Evolutionary conservation across 352 stramenopile species (phyloP).

Genomic region (Detonula confervacea): DNA sequence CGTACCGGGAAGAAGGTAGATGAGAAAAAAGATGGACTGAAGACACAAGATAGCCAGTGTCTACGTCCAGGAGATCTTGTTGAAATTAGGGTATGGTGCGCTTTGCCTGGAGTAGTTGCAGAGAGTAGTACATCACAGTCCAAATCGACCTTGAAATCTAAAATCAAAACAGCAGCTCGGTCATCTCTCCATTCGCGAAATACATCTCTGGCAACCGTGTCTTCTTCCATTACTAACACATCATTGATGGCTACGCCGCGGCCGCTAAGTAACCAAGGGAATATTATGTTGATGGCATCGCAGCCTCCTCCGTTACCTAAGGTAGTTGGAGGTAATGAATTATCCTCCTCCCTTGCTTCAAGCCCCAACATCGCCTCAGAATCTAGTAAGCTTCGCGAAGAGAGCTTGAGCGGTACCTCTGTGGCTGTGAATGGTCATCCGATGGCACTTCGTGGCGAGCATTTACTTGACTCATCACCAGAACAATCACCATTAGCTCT

Average conservation of each 20-base stretch:
- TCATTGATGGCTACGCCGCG: slow-evolving; percentile 25
- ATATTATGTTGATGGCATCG: background rate
- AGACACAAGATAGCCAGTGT: background rate
- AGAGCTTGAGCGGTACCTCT: slow-evolving; percentile 14
- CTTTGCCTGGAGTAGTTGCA: slow-evolving; percentile 27
- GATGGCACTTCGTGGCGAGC: too few relatives aligned
- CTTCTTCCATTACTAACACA: slow-evolving; percentile 34
- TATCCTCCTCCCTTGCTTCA: background rate
- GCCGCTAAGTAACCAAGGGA: background rate
- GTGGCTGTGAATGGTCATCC: too few relatives aligned
- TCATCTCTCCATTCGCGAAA: slow-evolving; percentile 49
- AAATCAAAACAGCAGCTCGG: slow-evolving; percentile 5
- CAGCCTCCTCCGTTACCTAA: slow-evolving; percentile 21
- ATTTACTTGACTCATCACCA: too few relatives aligned
- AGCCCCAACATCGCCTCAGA: slow-evolving; percentile 14
- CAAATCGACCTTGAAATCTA: slow-evolving; percentile 33
- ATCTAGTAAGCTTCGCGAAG: slow-evolving; percentile 15
- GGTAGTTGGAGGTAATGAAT: slow-evolving; percentile 21
- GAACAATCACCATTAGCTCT: slow-evolving; percentile 12
- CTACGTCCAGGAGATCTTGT: slow-evolving; percentile 58
- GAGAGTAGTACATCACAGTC: slow-evolving; percentile 2
- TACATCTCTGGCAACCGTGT: slow-evolving; percentile 42
- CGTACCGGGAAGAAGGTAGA: background rate
- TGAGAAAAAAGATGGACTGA: slow-evolving; percentile 23
- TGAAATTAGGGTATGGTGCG: slow-evolving; percentile 57